These are phyloP conservation scores for Fusarium graminum DNA, from an alignment of 2,329 filamentous ascomycete species.

Conservation along the genomic window DNA sequence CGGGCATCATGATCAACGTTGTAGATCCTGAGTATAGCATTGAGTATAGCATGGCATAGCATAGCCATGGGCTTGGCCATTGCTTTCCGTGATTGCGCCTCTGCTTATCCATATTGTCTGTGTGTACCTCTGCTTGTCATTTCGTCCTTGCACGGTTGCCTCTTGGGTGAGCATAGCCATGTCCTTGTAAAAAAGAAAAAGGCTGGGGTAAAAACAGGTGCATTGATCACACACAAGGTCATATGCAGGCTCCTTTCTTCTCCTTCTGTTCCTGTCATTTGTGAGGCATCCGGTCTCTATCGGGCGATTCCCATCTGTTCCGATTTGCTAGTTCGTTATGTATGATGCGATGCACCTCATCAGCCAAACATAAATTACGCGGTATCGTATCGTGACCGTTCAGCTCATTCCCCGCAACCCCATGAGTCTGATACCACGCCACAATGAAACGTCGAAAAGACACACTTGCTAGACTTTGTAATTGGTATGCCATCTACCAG, in stretches of 20 bases:
- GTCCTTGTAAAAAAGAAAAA: conserved; percentile 16
- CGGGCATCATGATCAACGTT: conserved; percentile 27
- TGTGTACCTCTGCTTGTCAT: conserved; percentile 7
- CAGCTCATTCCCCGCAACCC: conserved; percentile 15
- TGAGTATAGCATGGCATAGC: no score
- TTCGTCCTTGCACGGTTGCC: conserved; percentile 5
- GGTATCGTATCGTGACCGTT: conserved; percentile 1
- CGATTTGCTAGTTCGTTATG: conserved; percentile 22
- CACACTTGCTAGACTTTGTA: background rate
- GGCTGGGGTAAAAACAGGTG: conserved; percentile 15
- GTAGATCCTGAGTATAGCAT: conserved; percentile 23
- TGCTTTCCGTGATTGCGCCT: conserved; percentile 20
- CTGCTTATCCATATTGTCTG: background rate
- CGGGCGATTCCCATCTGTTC: conserved; percentile 27
- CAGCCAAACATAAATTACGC: conserved; percentile 6
- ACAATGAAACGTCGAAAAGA: conserved; percentile 14
- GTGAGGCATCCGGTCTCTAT: conserved; percentile 28
- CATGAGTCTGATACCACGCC: conserved; percentile 29
- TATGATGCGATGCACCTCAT: conserved; percentile 8
- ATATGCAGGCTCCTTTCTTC: conserved; percentile 7
- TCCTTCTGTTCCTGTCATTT: conserved; percentile 29
- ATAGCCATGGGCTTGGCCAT: conserved; percentile 8
- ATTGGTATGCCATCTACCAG: no score
- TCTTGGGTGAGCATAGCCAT: conserved; percentile 3
- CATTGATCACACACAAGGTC: conserved; percentile 17